Conservation (phyloP, 164 flowering plant genomes). For the Magnolia sinica region DNA sequence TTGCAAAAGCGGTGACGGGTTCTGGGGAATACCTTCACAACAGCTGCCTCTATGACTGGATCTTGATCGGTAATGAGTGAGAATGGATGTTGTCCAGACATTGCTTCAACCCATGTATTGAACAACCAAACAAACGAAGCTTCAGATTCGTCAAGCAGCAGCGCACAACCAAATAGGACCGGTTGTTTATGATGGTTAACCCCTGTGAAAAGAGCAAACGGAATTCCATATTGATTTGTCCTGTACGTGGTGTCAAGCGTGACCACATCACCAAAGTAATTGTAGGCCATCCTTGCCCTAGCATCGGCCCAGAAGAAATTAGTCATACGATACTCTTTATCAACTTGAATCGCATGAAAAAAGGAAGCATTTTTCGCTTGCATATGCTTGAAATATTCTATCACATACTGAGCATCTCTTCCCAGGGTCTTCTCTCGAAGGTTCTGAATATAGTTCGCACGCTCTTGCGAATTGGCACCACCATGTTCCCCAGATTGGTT, state of each 20-base stretch:
- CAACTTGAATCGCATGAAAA: constrained; percentile 66
- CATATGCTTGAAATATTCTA: constrained; percentile 62
- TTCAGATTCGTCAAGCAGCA: constrained; percentile 54
- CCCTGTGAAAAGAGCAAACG: constrained; percentile 59
- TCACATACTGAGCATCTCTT: constrained; percentile 58
- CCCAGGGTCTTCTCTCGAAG: constrained; percentile 51
- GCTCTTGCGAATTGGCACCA: constrained; percentile 29
- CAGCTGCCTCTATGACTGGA: constrained; percentile 43
- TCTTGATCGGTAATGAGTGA: constrained; percentile 54
- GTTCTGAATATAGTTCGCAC: constrained; percentile 5
- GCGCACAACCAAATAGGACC: constrained; percentile 61
- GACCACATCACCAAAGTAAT: constrained; percentile 58
- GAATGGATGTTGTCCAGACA: constrained; percentile 45
- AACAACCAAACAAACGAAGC: constrained; percentile 60
- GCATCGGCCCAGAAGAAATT: constrained; percentile 71
- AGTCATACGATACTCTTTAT: constrained; percentile 56
- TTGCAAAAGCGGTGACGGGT: constrained; percentile 52
- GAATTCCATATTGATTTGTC: constrained; percentile 44
- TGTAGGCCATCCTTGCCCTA: constrained; percentile 52
- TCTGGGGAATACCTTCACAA: constrained; percentile 44
- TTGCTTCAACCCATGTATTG: constrained; percentile 59
- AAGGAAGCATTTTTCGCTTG: constrained; percentile 66
- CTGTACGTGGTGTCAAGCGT: constrained; percentile 48
- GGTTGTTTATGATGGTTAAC: constrained; percentile 60
- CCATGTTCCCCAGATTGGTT: not conserved